phyloP scores from a whole-genome alignment of 2,329 filamentous ascomycete genomes.

The Metarhizium sp. region DNA sequence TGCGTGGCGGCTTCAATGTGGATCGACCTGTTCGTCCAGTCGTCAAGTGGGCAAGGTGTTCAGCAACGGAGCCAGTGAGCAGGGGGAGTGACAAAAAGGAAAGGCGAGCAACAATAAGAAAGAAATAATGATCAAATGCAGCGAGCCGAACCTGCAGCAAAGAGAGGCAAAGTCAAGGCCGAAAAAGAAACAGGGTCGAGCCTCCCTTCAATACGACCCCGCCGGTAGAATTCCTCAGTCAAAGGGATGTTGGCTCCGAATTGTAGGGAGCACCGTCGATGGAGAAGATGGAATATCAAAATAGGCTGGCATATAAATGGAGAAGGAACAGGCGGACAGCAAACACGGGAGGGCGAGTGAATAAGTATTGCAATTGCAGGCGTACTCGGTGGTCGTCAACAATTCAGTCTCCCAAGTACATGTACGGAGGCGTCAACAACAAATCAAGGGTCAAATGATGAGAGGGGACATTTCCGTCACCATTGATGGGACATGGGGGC shows the following conservation, averaged over 20 bases:
- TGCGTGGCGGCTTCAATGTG: neutral
- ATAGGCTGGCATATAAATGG: neutral
- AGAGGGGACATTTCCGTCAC: too few species aligned
- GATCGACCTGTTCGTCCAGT: neutral
- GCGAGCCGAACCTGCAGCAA: neutral
- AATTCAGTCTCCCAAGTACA: too few species aligned
- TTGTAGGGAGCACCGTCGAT: too few species aligned
- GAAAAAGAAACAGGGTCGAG: neutral
- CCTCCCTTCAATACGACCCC: constrained; percentile 6
- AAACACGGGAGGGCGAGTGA: neutral
- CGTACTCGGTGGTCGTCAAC: too few species aligned
- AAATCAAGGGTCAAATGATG: too few species aligned
- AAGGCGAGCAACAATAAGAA: neutral
- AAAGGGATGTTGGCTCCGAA: neutral
- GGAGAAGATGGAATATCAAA: too few species aligned
- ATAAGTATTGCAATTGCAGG: neutral
- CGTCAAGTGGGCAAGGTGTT: neutral
- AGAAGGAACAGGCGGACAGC: too few species aligned
- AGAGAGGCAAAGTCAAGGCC: neutral
- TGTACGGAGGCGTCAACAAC: too few species aligned
- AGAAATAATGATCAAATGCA: neutral
- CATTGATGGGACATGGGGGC: too few species aligned
- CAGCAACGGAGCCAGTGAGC: constrained; percentile 2
- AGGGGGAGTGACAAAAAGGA: neutral
- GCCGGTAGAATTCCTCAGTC: constrained; percentile 4